Evolutionary conservation across 495 filamentous ascomycete genomes (phyloP), one percentile per base, ranked within the genome.

Genomic region (Annulohypoxylon stygium): DNA sequence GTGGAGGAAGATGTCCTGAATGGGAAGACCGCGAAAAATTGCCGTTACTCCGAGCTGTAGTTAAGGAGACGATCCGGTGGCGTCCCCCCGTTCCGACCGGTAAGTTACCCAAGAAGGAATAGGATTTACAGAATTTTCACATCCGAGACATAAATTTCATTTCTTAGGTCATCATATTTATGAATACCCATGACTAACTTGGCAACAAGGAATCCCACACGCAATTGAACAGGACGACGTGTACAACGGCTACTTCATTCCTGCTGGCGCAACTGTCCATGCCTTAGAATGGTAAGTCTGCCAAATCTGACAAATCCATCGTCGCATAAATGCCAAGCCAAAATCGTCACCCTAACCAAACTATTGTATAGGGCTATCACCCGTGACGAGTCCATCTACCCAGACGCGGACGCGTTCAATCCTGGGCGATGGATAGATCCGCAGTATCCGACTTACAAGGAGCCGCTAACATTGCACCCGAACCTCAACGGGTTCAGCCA

Each of bases 61-160:
- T 90, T n/a, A 87, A 89, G 75, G 89, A 92, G 76, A 81, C 86
- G 11, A 79, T 90, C 20, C 82, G 90, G 55, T 91, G 89, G 89
- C 78, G 87, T 11, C 89, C 89, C 14, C 78, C 84, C 63, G 76
- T 86, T 73, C 79, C 89, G 74, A 81, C 83, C 60, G 84, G 85
- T 84, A 68, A 16, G 77, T 70, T 30, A 33, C 5, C 23, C 60
- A 50, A 20, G 43, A 61, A 43, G 14, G 20, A 11, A 5, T 20
- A 30, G 20, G 20, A 53, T 47, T 20, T 47, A 11, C n/a, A 26
- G 48, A 30, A 26, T 30, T 2, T 25, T 20, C 12, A n/a, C 10
- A 55, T 25, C 12, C 39, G 20, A 18, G 20, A 25, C 20, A 43
- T 33, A 9, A 9, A 25, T 23, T 23, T 11, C 36, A 16, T n/a